Conservation (phyloP, 2,329 filamentous ascomycete species). For the Colletotrichum scovillei region DNA sequence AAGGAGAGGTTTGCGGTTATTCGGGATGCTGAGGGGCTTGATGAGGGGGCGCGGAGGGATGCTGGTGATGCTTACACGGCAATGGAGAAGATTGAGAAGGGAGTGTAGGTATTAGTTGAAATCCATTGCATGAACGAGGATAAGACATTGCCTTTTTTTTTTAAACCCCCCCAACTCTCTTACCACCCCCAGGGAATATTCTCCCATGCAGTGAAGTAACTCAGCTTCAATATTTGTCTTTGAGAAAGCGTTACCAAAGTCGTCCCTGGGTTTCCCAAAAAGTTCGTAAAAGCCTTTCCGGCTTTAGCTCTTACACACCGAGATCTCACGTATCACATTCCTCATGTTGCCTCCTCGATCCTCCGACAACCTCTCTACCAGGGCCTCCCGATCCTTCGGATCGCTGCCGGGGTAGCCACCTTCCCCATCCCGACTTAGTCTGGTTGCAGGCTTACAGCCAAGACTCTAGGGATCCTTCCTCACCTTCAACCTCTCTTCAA, state of each 20-base stretch:
- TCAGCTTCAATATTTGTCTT: too few relatives aligned
- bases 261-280: not conserved
- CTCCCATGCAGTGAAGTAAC: too few relatives aligned
- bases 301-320: not conserved
- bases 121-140: too few relatives aligned
- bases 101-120: too few relatives aligned
- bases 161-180: too few relatives aligned
- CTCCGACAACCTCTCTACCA: not conserved
- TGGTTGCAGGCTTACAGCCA: not conserved
- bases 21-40: slow-evolving; percentile 23
- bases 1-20: slow-evolving; percentile 36
- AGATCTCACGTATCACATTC: not conserved
- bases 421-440: slow-evolving; percentile 7
- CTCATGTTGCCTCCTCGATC: not conserved
- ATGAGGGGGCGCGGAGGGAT: slow-evolving; percentile 1
- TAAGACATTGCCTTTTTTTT: too few relatives aligned
- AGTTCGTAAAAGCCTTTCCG: not conserved
- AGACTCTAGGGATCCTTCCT: not conserved
- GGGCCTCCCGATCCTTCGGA: slow-evolving; percentile 1
- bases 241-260: not conserved
- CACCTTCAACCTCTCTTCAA: too few relatives aligned
- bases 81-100: not conserved
- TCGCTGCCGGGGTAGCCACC: not conserved
- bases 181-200: too few relatives aligned
- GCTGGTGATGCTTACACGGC: not conserved